Conservation (phyloP, 495 filamentous ascomycete species). For the Recurvomyces mirabilis region DNA sequence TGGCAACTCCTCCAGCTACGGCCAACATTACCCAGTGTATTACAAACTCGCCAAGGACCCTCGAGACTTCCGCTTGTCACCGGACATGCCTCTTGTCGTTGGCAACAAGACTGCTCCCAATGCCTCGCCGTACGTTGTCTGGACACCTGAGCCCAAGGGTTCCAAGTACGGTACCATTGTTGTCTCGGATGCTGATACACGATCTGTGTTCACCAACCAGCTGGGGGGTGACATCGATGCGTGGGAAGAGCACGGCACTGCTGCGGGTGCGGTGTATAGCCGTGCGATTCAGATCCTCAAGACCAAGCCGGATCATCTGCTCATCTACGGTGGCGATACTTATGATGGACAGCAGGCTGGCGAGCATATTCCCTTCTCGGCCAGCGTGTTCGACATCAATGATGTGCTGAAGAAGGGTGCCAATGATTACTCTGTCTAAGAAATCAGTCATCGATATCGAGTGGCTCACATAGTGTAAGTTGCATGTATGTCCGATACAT, state of each 20-base stretch:
- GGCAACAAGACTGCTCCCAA: constrained; percentile 37
- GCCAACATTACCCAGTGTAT: constrained; percentile 47
- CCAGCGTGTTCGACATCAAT: background rate
- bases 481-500: too few relatives aligned
- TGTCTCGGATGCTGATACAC: constrained; percentile 23
- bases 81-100: constrained; percentile 1
- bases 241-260: background rate
- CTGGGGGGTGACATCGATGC: background rate
- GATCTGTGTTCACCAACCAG: constrained; percentile 1
- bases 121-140: constrained; percentile 30
- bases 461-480: too few relatives aligned
- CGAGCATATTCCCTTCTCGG: constrained; percentile 1
- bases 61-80: constrained; percentile 32
- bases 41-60: constrained; percentile 41
- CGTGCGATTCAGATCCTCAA: constrained; percentile 5
- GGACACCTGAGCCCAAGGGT: constrained; percentile 17
- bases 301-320: background rate
- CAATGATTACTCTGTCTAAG: too few relatives aligned
- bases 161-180: constrained; percentile 31
- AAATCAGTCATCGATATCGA: too few relatives aligned
- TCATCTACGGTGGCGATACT: constrained; percentile 1
- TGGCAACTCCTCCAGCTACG: constrained; percentile 34
- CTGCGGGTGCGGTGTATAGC: constrained; percentile 3
- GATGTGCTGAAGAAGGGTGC: background rate
- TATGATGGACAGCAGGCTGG: background rate